Evolutionary conservation across 495 filamentous ascomycete species (phyloP).

Genomic region (Penicillium bovifimosum): DNA sequence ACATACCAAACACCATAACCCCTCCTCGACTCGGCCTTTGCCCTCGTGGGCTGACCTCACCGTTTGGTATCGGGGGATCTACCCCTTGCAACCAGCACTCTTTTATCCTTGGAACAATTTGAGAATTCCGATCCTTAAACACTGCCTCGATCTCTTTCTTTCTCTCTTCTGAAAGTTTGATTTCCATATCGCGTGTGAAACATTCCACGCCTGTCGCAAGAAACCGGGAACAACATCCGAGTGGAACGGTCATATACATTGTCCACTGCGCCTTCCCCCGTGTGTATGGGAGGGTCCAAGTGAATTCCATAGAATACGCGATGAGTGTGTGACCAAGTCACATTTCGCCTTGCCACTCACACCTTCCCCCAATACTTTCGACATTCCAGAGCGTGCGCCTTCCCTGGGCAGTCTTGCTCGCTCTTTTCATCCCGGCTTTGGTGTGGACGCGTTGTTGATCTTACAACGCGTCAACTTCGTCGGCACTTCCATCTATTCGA

Average conservation of each 20-base stretch:
- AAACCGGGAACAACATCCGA: neutral
- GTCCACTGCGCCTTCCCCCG: neutral
- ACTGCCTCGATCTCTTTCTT: neutral
- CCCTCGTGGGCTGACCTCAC: constrained; percentile 19
- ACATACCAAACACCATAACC: neutral
- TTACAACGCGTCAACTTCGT: neutral
- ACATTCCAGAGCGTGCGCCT: constrained; percentile 8
- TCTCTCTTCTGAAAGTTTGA: neutral
- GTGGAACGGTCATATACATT: neutral
- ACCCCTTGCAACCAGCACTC: constrained; percentile 19
- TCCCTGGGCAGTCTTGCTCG: neutral
- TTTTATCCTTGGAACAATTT: constrained; percentile 1
- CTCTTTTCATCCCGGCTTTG: neutral
- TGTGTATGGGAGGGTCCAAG: neutral
- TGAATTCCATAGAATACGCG: constrained; percentile 1
- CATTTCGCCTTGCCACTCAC: constrained; percentile 1
- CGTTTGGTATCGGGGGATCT: constrained; percentile 15
- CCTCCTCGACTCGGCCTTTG: constrained; percentile 4
- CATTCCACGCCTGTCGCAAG: neutral
- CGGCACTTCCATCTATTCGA: neutral
- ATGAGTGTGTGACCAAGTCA: constrained; percentile 3
- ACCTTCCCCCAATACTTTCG: neutral
- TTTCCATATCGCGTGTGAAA: neutral
- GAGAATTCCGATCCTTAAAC: neutral
- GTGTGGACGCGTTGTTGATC: constrained; percentile 1